A percentile compares a stretch with the other conserved stretches of the same genome.
Evolutionary conservation across 495 filamentous ascomycete genomes (phyloP).

Genomic region (Podospora fimiseda): DNA sequence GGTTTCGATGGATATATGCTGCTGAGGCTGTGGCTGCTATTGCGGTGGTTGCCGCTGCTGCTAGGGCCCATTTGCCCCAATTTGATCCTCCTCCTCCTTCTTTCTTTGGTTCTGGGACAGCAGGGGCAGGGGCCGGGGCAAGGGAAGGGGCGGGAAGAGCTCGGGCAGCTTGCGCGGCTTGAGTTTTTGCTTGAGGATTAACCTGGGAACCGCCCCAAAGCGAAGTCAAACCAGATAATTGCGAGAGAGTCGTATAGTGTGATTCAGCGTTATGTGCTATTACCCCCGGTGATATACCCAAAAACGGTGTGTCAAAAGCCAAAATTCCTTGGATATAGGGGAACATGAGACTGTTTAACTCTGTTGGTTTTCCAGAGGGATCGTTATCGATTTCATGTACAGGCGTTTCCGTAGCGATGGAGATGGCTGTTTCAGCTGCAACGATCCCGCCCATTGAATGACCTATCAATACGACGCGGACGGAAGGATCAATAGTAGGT

Average conservation of each 20-base stretch:
- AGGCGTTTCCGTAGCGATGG: constrained; percentile 61
- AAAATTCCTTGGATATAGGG: constrained; percentile 76
- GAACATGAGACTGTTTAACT: constrained; percentile 53
- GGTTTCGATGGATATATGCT: constrained; percentile 75
- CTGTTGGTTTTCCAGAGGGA: too few species aligned
- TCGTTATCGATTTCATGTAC: constrained; percentile 38
- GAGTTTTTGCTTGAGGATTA: constrained; percentile 18
- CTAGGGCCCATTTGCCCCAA: constrained; percentile 67
- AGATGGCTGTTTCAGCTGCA: constrained; percentile 75
- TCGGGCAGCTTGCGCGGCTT: constrained; percentile 17
- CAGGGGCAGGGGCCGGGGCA: constrained; percentile 9
- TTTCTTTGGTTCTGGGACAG: constrained; percentile 4
- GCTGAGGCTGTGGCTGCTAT: constrained; percentile 83
- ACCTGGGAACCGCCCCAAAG: constrained; percentile 50
- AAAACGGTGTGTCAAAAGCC: constrained; percentile 91
- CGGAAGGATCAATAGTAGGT: constrained; percentile 82
- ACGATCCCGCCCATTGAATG: constrained; percentile 98
- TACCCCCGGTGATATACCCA: constrained; percentile 83
- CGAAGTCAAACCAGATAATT: constrained; percentile 55
- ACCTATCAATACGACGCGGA: constrained; percentile 77
- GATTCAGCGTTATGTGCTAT: constrained; percentile 83
- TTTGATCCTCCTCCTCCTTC: constrained; percentile 37
- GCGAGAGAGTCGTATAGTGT: constrained; percentile 68
- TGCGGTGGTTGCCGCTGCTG: constrained; percentile 75
- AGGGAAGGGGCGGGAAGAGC: constrained; percentile 32